phyloP scores from a whole-genome alignment of 345 rosid species.

The Dovyalis caffra region DNA sequence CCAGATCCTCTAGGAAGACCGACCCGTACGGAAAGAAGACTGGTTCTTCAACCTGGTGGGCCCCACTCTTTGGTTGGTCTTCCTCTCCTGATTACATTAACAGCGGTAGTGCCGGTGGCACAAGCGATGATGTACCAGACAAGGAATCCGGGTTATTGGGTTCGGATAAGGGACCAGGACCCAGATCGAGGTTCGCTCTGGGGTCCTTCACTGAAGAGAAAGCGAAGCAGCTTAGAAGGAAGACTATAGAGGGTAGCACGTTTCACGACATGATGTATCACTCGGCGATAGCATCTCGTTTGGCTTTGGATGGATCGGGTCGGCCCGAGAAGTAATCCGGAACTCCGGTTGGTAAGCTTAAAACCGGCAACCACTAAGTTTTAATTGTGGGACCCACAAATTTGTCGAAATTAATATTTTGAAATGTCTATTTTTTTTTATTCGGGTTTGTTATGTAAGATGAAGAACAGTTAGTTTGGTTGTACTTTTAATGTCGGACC shows the following conservation, averaged over 20 bases:
- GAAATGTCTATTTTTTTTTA: background rate
- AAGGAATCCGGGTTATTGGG: background rate
- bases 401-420: slow-evolving; percentile 13
- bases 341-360: slow-evolving; percentile 7
- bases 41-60: slow-evolving; percentile 52
- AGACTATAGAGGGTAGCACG: slow-evolving; percentile 44
- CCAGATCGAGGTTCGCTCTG: slow-evolving; percentile 31
- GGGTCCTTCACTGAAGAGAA: slow-evolving; percentile 73
- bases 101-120: background rate
- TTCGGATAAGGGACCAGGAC: slow-evolving; percentile 20
- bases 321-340: slow-evolving; percentile 24
- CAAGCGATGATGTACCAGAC: slow-evolving; percentile 3
- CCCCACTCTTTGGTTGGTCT: slow-evolving; percentile 63
- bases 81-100: slow-evolving; percentile 62
- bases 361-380: no score
- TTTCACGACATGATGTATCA: slow-evolving; percentile 77
- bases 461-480: background rate
- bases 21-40: slow-evolving; percentile 22
- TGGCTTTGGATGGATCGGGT: slow-evolving; percentile 54
- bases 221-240: slow-evolving; percentile 57
- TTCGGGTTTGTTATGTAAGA: background rate
- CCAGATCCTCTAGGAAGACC: slow-evolving; percentile 25
- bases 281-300: slow-evolving; percentile 69
- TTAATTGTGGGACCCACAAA: background rate
- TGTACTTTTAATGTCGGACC: background rate